phyloP scores from a whole-genome alignment of 352 stramenopile species.

The Globisporangium irregulare region DNA sequence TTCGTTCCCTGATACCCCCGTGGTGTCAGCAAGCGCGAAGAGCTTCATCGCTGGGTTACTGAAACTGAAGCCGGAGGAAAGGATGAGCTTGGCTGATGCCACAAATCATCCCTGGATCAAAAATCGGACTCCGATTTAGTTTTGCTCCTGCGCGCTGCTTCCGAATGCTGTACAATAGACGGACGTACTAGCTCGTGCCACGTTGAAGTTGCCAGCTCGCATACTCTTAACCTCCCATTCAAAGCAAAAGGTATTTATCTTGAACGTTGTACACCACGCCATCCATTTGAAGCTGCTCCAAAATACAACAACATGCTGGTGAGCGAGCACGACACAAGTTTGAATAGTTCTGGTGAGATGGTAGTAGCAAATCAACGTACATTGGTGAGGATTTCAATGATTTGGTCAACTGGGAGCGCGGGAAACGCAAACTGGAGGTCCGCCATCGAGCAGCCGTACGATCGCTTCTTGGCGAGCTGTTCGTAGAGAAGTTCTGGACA shows the following conservation, averaged over 20 bases:
- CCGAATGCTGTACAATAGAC: conserved; percentile 23
- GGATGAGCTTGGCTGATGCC: conserved; percentile 61
- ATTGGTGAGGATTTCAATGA: conserved; percentile 54
- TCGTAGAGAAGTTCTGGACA: conserved; percentile 39
- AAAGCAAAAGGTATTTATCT: conserved; percentile 59
- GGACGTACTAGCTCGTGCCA: neutral
- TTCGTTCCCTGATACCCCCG: conserved; percentile 43
- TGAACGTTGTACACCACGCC: conserved; percentile 52
- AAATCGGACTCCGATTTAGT: conserved; percentile 31
- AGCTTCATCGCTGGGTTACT: conserved; percentile 64
- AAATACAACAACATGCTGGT: neutral
- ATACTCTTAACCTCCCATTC: conserved; percentile 20
- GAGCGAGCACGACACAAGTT: neutral
- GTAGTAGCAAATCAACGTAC: conserved; percentile 28
- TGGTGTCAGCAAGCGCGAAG: conserved; percentile 54
- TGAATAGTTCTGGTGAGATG: neutral
- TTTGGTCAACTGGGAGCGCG: conserved; percentile 37
- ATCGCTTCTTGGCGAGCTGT: conserved; percentile 33
- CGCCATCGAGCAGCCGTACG: conserved; percentile 36
- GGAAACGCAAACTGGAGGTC: conserved; percentile 65
- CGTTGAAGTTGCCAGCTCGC: neutral
- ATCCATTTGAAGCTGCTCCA: conserved; percentile 59
- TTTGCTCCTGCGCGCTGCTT: neutral
- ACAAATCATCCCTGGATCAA: conserved; percentile 60
- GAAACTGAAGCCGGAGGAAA: conserved; percentile 44